Conservation (phyloP, 1,139 yeast genomes). For the Hemisphaericaspora subhashii region DNA sequence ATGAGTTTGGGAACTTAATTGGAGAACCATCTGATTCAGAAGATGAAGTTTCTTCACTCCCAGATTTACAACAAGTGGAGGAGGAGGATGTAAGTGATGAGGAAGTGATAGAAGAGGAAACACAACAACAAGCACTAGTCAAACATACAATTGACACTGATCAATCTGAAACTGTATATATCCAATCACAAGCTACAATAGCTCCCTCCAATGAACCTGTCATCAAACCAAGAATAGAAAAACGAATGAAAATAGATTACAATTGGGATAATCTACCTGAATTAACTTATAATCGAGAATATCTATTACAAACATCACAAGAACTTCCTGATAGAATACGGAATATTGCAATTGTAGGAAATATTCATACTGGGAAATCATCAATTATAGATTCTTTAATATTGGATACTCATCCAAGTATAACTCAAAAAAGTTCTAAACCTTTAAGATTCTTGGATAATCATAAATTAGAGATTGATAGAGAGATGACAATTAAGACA, state of each 20-base stretch:
- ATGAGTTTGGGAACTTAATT: conserved; percentile 80
- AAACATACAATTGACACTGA: conserved; percentile 7
- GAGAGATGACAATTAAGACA: conserved; percentile 70
- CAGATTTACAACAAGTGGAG: conserved; percentile 12
- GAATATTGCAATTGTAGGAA: conserved; percentile 82
- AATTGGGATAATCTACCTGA: conserved; percentile 48
- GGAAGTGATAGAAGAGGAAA: conserved; percentile 16
- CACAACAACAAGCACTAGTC: conserved; percentile 13
- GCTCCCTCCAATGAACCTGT: conserved; percentile 57
- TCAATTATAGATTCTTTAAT: conserved; percentile 71
- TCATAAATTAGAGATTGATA: conserved; percentile 62
- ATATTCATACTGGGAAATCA: conserved; percentile 86
- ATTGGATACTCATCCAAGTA: conserved; percentile 55
- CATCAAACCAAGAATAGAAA: conserved; percentile 52
- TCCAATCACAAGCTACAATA: conserved; percentile 18
- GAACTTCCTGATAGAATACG: conserved; percentile 64
- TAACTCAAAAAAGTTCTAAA: conserved; percentile 34
- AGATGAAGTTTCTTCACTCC: conserved; percentile 14
- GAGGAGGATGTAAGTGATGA: conserved; percentile 18
- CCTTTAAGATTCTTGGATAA: conserved; percentile 69
- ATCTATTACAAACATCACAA: conserved; percentile 49
- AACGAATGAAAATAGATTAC: conserved; percentile 48
- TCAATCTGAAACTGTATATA: conserved; percentile 25
- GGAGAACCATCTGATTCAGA: conserved; percentile 56
- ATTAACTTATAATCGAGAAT: conserved; percentile 63